phyloP scores from a whole-genome alignment of 2,329 filamentous ascomycete genomes.

The Onygenales sp. region DNA sequence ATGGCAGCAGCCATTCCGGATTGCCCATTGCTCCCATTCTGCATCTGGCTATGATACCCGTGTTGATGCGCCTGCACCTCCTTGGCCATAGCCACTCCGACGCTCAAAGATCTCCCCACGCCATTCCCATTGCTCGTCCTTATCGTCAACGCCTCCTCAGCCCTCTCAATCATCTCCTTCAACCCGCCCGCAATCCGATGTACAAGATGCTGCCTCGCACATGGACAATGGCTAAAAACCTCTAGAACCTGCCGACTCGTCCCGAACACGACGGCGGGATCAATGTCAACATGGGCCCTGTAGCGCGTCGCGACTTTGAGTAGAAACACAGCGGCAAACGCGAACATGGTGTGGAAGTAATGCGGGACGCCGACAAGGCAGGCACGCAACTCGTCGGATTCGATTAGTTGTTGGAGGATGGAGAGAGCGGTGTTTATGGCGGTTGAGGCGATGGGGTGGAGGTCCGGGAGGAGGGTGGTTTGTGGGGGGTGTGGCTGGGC shows the following conservation, averaged over 20 bases:
- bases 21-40: not conserved
- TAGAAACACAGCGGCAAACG: conserved; percentile 32
- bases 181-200: conserved; percentile 23
- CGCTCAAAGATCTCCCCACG: not conserved
- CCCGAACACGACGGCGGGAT: conserved; percentile 15
- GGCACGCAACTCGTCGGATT: conserved; percentile 27
- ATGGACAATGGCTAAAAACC: conserved; percentile 19
- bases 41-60: not conserved
- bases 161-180: conserved; percentile 19
- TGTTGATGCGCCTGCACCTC: too few species aligned
- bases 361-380: conserved; percentile 32
- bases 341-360: conserved; percentile 36
- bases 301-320: conserved; percentile 31
- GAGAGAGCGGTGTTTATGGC: conserved; percentile 25
- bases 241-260: conserved; percentile 20
- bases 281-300: conserved; percentile 24
- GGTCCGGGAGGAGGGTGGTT: conserved; percentile 14
- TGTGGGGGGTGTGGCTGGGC: not conserved
- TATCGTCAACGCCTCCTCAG: conserved; percentile 3
- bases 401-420: conserved; percentile 30
- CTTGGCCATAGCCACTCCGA: too few species aligned
- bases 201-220: conserved; percentile 22
- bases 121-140: not conserved
- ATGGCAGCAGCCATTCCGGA: not conserved
- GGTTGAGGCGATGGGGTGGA: conserved; percentile 6